Base-by-base conservation (phyloP, 208 protist genomes). In the Acanthamoeba rhysodes region DNA sequence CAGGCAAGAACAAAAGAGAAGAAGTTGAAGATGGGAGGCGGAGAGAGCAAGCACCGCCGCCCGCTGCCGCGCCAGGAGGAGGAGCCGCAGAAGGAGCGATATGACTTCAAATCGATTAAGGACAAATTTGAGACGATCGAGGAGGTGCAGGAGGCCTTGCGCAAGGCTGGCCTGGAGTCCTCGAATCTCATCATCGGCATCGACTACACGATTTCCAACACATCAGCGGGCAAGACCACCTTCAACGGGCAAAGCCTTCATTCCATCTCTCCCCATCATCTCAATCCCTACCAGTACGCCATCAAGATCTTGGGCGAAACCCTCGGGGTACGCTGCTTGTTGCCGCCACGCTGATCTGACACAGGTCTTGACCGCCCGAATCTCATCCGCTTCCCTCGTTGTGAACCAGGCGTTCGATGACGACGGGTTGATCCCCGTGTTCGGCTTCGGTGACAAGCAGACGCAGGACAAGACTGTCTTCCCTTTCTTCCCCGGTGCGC, bases 231-330 rank as follows among this genome's bases (percentile, higher is more conserved):
- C 80, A 95, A 91, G 88, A 41, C 18, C 22, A 97, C 93, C 27
- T 98, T 98, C 96, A 68, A 90, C 24, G 97, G 97, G 55, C 95
- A 95, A 68, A 80, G 62, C 64, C 78, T 98, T 12, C 97, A 98
- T 74, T 45, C 48, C 18, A 95, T 97, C 45, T 9, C 48, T 64
- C 55, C 90, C 20, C 37, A 24, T 24, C 0, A 53, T 7, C n/a
- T 95, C 20, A 98, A 98, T 93, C 97, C 97, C n/a, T 98, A 98
- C 72, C 95, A 98, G 76, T 87, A 96, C 45, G 96, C 90, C 2
- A 98, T 98, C 78, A 68, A 45, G 34, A 97, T 98, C 50, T 72
- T 98, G 48, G 97, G 97, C 37, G 14, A 88, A 48, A 98, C 97
- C 16, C 91, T 98, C 27, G 29, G 34, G 16, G 80, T 90, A 62